Percentiles rank a stretch among this genome's conserved stretches.
These are phyloP conservation scores for Spergularia azorica DNA, from an alignment of 179 eudicot genomes.

Conservation along the genomic window DNA sequence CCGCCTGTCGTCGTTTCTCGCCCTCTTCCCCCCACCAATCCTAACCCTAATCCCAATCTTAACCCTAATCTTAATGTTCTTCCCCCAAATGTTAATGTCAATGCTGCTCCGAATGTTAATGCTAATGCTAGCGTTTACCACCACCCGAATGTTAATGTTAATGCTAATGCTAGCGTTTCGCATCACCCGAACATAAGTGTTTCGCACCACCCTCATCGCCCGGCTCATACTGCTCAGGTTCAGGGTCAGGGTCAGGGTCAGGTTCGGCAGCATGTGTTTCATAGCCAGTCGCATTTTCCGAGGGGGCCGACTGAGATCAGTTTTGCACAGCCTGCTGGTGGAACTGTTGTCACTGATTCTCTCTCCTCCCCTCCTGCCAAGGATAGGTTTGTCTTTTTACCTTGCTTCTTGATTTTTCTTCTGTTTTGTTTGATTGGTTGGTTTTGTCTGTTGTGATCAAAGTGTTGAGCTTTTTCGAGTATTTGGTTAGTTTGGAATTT, in stretches of 20 bases:
- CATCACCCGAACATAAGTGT: slow-evolving; percentile 6
- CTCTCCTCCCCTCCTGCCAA: slow-evolving; percentile 30
- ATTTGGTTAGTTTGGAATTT: neutral
- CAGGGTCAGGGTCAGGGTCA: too few relatives aligned
- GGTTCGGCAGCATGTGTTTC: slow-evolving; percentile 6
- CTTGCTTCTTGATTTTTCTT: neutral
- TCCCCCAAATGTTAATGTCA: too few relatives aligned
- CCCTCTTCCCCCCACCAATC: slow-evolving; percentile 17
- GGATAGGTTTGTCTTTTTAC: slow-evolving; percentile 36
- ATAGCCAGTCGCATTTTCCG: slow-evolving; percentile 17
- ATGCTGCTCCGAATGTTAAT: neutral
- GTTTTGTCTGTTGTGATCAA: neutral
- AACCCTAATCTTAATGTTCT: slow-evolving; percentile 11
- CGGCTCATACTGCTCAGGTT: neutral
- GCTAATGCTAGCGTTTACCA: too few relatives aligned
- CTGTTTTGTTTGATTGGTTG: neutral
- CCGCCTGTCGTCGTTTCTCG: slow-evolving; percentile 20
- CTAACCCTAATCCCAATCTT: slow-evolving; percentile 38
- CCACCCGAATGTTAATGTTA: too few relatives aligned
- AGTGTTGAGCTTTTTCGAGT: neutral
- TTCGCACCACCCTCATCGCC: too few relatives aligned
- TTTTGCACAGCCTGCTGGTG: slow-evolving; percentile 40
- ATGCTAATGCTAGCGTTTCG: slow-evolving; percentile 11
- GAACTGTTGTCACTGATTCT: slow-evolving; percentile 19
- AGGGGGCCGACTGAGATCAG: slow-evolving; percentile 43